Percentiles rank a stretch among this genome's conserved stretches.
phyloP scores from a whole-genome alignment of 2,329 filamentous ascomycete species.

The Fusarium denticulatum region DNA sequence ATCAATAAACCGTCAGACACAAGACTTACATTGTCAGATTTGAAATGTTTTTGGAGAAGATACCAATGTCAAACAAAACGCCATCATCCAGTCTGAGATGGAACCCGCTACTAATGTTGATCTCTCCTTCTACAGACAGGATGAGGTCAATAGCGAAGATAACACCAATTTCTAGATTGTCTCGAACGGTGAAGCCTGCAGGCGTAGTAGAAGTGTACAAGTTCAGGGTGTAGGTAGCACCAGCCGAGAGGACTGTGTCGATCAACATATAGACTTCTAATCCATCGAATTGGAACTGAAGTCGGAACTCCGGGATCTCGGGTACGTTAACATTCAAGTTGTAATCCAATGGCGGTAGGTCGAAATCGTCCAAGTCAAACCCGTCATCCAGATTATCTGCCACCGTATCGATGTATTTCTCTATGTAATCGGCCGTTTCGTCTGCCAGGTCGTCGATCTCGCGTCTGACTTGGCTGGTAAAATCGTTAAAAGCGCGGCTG shows the following conservation, averaged over 20 bases:
- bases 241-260: neutral
- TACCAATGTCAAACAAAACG: neutral
- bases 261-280: neutral
- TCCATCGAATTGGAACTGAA: neutral
- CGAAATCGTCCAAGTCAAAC: neutral
- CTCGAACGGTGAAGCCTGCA: neutral
- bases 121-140: neutral
- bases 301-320: neutral
- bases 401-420: neutral
- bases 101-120: neutral
- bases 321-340: neutral
- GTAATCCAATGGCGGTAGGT: neutral
- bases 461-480: neutral
- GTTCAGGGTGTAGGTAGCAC: neutral
- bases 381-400: neutral
- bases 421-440: neutral
- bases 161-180: accelerated
- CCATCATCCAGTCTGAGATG: neutral
- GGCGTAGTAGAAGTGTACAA: neutral
- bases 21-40: neutral
- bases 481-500: neutral
- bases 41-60: neutral
- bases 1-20: accelerated
- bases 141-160: neutral
- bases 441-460: neutral